A percentile compares a stretch with the other conserved stretches of the same genome.
These are phyloP conservation scores for Colletotrichum lupini DNA, from an alignment of 2,329 filamentous ascomycete species.

Conservation along the genomic window DNA sequence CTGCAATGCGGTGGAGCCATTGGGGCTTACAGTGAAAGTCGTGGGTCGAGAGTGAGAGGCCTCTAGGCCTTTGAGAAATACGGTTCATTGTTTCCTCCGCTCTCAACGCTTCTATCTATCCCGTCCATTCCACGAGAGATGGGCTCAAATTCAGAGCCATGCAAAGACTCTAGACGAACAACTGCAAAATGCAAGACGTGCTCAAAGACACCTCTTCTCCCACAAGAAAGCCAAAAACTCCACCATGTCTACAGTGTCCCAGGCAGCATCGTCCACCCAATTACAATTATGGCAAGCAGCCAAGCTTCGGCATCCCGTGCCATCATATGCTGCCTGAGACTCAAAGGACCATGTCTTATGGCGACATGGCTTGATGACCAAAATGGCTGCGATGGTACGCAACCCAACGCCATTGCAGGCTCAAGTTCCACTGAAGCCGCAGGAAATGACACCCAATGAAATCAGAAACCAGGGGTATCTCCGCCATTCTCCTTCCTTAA, in stretches of 20 bases:
- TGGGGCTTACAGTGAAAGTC: not conserved
- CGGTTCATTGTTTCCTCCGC: not conserved
- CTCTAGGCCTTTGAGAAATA: not conserved
- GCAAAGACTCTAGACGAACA: not conserved
- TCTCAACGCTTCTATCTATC: not conserved
- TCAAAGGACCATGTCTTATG: not conserved
- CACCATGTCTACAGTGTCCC: not conserved
- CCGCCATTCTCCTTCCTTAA: not conserved
- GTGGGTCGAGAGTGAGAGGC: too few relatives aligned
- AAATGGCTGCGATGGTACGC: not conserved
- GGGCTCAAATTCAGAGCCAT: not conserved
- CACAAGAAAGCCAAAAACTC: not conserved
- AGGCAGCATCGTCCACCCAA: not conserved
- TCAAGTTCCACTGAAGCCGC: not conserved
- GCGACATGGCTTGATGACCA: not conserved
- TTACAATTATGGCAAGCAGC: not conserved
- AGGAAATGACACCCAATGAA: not conserved
- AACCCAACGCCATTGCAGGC: slow-evolving; percentile 3
- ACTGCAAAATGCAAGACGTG: not conserved
- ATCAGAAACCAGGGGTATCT: slow-evolving; percentile 29
- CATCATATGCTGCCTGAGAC: not conserved
- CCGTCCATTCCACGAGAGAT: not conserved
- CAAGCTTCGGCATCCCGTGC: not conserved
- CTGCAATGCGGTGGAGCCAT: not conserved
- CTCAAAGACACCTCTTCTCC: not conserved